Evolutionary conservation across 2,329 filamentous ascomycete genomes (phyloP).

Genomic region (Fusarium continuum): DNA sequence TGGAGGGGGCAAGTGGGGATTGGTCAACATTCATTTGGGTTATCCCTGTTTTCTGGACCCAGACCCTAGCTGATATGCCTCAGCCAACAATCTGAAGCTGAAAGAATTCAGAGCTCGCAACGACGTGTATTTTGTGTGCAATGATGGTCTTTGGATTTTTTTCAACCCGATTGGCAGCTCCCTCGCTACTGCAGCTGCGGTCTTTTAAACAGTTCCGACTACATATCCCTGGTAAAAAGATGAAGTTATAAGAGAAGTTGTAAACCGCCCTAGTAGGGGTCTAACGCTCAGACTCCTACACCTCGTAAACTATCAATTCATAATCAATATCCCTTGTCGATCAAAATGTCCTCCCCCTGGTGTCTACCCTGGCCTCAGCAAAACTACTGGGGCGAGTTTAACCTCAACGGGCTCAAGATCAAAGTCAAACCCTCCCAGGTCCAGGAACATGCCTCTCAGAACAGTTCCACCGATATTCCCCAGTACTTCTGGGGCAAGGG

Average conservation of each 20-base stretch:
- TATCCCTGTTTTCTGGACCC: conserved; percentile 18
- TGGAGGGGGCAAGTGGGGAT: background rate
- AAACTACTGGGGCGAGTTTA: conserved; percentile 38
- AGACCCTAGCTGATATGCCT: conserved; percentile 6
- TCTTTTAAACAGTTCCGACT: background rate
- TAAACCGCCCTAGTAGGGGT: conserved; percentile 10
- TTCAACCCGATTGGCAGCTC: background rate
- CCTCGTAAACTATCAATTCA: conserved; percentile 4
- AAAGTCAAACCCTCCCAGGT: conserved; percentile 21
- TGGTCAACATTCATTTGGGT: background rate
- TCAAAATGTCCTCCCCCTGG: conserved; percentile 33
- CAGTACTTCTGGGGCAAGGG: conserved; percentile 38
- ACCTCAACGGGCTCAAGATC: conserved; percentile 37
- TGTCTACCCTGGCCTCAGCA: conserved; percentile 35
- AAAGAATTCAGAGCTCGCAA: background rate
- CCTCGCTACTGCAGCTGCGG: background rate
- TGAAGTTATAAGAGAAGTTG: conserved; percentile 17
- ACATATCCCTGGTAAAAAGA: background rate
- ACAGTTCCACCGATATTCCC: conserved; percentile 11
- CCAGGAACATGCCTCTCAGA: conserved; percentile 7
- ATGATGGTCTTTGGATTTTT: background rate
- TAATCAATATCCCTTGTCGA: conserved; percentile 31
- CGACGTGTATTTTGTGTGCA: background rate
- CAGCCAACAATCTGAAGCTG: background rate
- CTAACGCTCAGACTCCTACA: conserved; percentile 32